Conservation (phyloP, 345 rosid genomes). For the Corymbia maculata region DNA sequence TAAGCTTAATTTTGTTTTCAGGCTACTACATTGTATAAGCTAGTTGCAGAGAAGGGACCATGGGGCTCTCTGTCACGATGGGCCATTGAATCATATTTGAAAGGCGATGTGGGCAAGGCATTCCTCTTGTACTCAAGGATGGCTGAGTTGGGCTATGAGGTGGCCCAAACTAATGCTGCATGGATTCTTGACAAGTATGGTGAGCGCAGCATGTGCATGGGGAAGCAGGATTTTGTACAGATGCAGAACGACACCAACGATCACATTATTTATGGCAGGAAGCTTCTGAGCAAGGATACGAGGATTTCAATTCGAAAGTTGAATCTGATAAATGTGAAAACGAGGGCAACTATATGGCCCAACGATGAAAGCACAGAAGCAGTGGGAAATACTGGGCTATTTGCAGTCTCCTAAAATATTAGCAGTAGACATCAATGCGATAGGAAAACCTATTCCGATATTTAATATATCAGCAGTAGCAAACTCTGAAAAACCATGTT, state of each 20-base stretch:
- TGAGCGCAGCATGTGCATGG: constrained; percentile 93
- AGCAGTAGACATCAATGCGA: not conserved
- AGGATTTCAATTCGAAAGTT: not conserved
- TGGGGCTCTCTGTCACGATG: constrained; percentile 98
- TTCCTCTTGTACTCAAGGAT: constrained; percentile 79
- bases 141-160: constrained; percentile 97
- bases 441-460: not conserved
- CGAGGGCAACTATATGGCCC: not conserved
- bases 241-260: constrained; percentile 82
- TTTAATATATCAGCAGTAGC: not conserved
- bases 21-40: constrained; percentile 88
- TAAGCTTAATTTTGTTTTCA: constrained; percentile 7
- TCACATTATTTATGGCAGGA: constrained; percentile 98
- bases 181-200: constrained; percentile 98
- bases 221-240: constrained; percentile 76
- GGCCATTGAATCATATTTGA: constrained; percentile 91
- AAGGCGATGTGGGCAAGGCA: constrained; percentile 91
- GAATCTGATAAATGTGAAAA: not conserved
- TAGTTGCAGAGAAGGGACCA: constrained; percentile 97
- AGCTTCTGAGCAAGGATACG: constrained; percentile 99
- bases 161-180: constrained; percentile 97
- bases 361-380: not conserved
- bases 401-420: not conserved
- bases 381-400: not conserved
- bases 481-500: not conserved